Base-by-base conservation (phyloP, 129 eudicot species). In the Pseudognaphalium luteoalbum region DNA sequence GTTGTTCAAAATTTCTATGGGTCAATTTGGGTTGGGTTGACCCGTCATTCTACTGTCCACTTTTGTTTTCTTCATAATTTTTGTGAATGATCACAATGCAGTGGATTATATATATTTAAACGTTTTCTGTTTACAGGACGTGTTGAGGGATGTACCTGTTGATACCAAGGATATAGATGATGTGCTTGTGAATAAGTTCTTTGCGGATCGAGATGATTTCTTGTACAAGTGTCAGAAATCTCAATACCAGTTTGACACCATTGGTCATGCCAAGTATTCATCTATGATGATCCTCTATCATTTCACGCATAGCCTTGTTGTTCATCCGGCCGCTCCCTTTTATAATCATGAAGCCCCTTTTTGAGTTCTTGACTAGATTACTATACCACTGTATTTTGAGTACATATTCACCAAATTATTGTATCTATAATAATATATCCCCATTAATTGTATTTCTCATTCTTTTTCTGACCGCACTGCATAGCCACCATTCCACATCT, bases 221-320 rank as follows among this genome's bases (percentile, higher is more conserved):
- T 79, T 92, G 84, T 81, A 73, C 77, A 83, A 87, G 69, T 92
- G 98, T 56, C 82, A 84, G 77, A 66, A 60, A 17, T 88, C 87
- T 64, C 63, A 82, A 60, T 92, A 90, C 76, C 96, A 84, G 75
- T 92, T 89, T 64, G 88, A 88, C 67, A 76, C 96, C 34, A 85
- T 89, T 39, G 84, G 83, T 12, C 88, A 88, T 74, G 98, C 96
- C 65, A 92, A 92, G 76, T 87, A 92, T 79, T 89, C 98, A 44
- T 84, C 98, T 0, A 83, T 86, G 92, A 92, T 89, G 98, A 88
- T 92, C 60, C 64, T 92, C 37, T 76, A 90, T 71, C 88, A 90
- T 73, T 88, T 89, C 58, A 61, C 5, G 8, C 57, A 74, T 16
- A 51, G 7, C 19, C 30, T 14, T 25, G 42, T 63, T 30, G 19